Base-by-base conservation (phyloP, 176 grass and related monocot species). In the Secale cereale region DNA sequence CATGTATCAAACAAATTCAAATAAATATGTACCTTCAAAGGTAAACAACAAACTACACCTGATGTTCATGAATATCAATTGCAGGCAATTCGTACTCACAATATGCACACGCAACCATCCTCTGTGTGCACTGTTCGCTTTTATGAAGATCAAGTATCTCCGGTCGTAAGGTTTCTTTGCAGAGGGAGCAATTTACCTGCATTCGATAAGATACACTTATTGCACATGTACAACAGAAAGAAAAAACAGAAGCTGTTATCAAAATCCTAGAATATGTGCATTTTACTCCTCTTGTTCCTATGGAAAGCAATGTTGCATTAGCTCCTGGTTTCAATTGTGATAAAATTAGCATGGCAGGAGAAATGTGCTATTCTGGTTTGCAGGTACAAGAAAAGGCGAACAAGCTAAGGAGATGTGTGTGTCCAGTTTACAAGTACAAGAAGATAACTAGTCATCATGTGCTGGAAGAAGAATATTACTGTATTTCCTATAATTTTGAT, bases 11-110 rank as follows among this genome's bases (percentile, higher is more conserved):
- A 30, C 46, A 23, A 17, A 73, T 43, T 72, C n/a, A 5, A 64
- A 85, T 76, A 19, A 2, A 43, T 31, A 22, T 20, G 13, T 17
- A 30, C 5, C 19, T 67, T 68, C 28, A 83, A 73, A 65, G 66
- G 22, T 57, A 78, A 79, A 61, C 46, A 40, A 65, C 22, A 85
- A 59, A 88, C 19, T 19, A 63, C 65, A 98, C 97, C 93, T 98
- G 86, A 91, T 98, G 97, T 82, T 95, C 87, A 61, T 87, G 43
- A 57, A 98, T 85, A 89, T 98, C 97, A 78, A 95, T 59, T 35
- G 93, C 89, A 12, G 97, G 97, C 57, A 98, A 90, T 74, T 92
- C 91, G 26, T 94, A 93, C 86, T 98, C 93, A 22, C 97, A 98
- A 86, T 95, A 98, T 91, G 91, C 85, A 87, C 97, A 98, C 2